These are phyloP conservation scores for Volvariella volvacea DNA, from an alignment of 1,284 basidiomycete genomes.

Conservation along the genomic window DNA sequence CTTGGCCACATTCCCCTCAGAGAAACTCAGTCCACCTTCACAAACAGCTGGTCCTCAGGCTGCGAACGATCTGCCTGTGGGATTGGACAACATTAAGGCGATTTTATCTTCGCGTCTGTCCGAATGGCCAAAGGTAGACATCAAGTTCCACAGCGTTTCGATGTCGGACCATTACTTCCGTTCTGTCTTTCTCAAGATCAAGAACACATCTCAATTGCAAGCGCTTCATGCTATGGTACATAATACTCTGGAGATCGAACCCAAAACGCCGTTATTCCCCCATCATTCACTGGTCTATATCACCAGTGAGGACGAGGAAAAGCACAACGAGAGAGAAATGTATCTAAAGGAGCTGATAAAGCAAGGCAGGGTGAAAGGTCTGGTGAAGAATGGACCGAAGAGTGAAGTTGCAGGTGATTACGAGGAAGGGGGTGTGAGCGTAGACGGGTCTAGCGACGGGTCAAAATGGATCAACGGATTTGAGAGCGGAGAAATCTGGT, in stretches of 20 bases:
- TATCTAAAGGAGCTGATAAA: conserved; percentile 28
- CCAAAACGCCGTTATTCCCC: conserved; percentile 49
- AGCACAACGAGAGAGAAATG: conserved; percentile 27
- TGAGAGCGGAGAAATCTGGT: conserved; percentile 51
- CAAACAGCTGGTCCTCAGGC: conserved; percentile 4
- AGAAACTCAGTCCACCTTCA: conserved; percentile 14
- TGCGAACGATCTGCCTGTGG: too few species aligned
- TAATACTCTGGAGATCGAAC: conserved; percentile 30
- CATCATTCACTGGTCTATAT: conserved; percentile 72
- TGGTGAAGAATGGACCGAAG: conserved; percentile 14
- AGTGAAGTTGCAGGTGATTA: conserved; percentile 15
- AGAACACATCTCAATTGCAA: conserved; percentile 35
- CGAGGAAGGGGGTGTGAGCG: conserved; percentile 17
- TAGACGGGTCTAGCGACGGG: conserved; percentile 21
- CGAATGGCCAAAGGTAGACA: conserved; percentile 5
- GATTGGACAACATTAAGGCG: too few species aligned
- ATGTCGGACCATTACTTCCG: conserved; percentile 59
- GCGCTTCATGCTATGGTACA: conserved; percentile 45
- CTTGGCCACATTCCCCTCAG: conserved; percentile 43
- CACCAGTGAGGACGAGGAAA: conserved; percentile 44
- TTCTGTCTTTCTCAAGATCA: conserved; percentile 56
- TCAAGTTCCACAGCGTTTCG: conserved; percentile 47
- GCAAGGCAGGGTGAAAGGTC: conserved; percentile 19
- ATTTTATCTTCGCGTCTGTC: too few species aligned
- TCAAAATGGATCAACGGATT: conserved; percentile 38